Evolutionary conservation across 2,329 filamentous ascomycete genomes (phyloP), one percentile per base, ranked within the genome.

Genomic region (Epichloe elymi): DNA sequence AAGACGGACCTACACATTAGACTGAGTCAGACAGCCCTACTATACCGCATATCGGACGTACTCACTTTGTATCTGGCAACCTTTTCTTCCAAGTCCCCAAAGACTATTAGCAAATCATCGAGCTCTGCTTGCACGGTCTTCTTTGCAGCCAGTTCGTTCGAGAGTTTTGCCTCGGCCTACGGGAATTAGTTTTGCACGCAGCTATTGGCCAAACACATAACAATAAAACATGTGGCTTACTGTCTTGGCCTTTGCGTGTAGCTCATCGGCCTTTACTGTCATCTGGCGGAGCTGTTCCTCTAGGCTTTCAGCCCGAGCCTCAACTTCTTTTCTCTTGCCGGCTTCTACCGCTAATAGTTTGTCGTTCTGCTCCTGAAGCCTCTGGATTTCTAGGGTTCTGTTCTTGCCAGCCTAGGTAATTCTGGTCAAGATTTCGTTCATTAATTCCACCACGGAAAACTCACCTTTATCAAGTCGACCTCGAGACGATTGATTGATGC

Each of bases 51-150:
- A 23, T 53, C 37, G 14, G 39, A 37, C 33, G 20, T 23, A 53
- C 74, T 57, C 67, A 85, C 84, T 75, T 87, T 91, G 62, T 91
- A 88, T 58, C 79, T 80, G 41, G 76, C 74, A 46, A 81, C 73
- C 68, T 90, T 91, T 50, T 88, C 85, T 65, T 93, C 87, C 17
- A 89, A 63, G 61, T 93, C 87, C 14, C 80, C 82, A 65, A 90
- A 88, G 5, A 93, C 83, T 70, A 91, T 85, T 37, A 93, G 70
- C 50, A 91, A 72, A 64, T 93, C 87, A 58, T 93, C 87, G 44
- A 91, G 72, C 65, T 93, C 87, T 3, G 78, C 74, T 62, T 91
- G 86, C 5, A 76, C 75, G 1, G 76, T 69, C 54, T 80, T 74
- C 51, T 78, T 80, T 52, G 84, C 80, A 53, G 80, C 75, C 57